These are phyloP conservation scores for Wickerhamomyces bisporus DNA, from an alignment of 805 yeast species.

Conservation along the genomic window DNA sequence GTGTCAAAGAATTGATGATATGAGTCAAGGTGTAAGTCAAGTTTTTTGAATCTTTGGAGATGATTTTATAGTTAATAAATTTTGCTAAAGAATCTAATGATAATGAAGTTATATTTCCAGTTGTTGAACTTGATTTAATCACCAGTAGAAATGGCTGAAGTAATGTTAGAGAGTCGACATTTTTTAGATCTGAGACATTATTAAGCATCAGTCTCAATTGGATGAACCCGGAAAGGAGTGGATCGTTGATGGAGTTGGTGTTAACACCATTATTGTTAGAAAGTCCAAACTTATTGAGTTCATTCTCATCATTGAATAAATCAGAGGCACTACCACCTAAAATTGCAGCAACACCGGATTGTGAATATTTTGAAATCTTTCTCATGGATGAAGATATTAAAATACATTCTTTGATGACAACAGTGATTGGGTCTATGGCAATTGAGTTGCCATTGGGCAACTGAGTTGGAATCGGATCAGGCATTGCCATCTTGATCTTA, in stretches of 20 bases:
- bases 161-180: constrained; percentile 66
- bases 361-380: constrained; percentile 70
- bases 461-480: not conserved
- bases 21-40: constrained; percentile 56
- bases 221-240: constrained; percentile 72
- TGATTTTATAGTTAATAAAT: constrained; percentile 63
- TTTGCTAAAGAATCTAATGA: constrained; percentile 74
- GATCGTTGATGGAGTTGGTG: constrained; percentile 38
- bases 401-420: constrained; percentile 85
- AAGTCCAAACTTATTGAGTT: constrained; percentile 25
- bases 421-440: constrained; percentile 71
- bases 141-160: constrained; percentile 84
- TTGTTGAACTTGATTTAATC: constrained; percentile 76
- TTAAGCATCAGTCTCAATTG: constrained; percentile 70
- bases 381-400: constrained; percentile 85
- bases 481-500: not conserved
- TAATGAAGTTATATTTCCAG: constrained; percentile 79
- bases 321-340: constrained; percentile 57
- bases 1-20: constrained; percentile 66
- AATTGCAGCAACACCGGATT: constrained; percentile 80
- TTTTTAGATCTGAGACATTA: constrained; percentile 44
- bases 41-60: constrained; percentile 50
- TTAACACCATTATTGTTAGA: constrained; percentile 9
- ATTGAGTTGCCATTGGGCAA: constrained; percentile 5
- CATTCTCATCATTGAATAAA: constrained; percentile 43